Conservation (phyloP, 352 stramenopile genomes). For the Globisporangium apiculatum region DNA sequence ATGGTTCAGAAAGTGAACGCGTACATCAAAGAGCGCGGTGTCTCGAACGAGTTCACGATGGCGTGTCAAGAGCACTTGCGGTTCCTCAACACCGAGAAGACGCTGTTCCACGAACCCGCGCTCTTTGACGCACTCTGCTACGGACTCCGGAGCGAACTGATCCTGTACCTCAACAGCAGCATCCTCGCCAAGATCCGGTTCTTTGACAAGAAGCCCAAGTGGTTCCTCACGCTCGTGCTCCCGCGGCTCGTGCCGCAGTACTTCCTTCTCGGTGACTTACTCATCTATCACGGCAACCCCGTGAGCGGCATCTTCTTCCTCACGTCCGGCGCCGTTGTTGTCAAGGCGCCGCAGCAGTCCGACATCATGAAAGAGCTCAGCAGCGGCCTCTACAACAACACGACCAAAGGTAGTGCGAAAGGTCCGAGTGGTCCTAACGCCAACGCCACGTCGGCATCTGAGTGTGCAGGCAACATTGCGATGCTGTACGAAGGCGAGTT, state of each 20-base stretch:
- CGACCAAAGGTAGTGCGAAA: background rate
- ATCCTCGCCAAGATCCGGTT: constrained; percentile 63
- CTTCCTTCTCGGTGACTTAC: constrained; percentile 54
- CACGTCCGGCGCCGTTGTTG: constrained; percentile 54
- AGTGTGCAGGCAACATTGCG: constrained; percentile 37
- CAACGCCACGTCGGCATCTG: constrained; percentile 13
- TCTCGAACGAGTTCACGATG: constrained; percentile 58
- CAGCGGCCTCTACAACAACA: background rate
- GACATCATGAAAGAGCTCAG: background rate
- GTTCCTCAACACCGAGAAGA: constrained; percentile 65
- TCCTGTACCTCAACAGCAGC: constrained; percentile 51
- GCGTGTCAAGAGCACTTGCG: constrained; percentile 71
- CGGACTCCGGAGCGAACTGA: constrained; percentile 54
- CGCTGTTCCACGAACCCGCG: constrained; percentile 50
- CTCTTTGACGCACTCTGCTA: constrained; percentile 67
- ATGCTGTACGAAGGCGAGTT: constrained; percentile 72
- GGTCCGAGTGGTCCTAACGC: no score
- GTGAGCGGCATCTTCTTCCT: constrained; percentile 77
- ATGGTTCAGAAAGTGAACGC: constrained; percentile 64
- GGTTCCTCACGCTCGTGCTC: constrained; percentile 68
- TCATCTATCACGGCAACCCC: constrained; percentile 65
- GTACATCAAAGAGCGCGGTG: constrained; percentile 73
- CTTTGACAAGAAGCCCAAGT: constrained; percentile 83
- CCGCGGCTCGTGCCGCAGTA: constrained; percentile 61
- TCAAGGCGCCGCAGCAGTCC: constrained; percentile 21